Conservation (phyloP, 768 basidiomycete species). For the Termitomyces sp. region DNA sequence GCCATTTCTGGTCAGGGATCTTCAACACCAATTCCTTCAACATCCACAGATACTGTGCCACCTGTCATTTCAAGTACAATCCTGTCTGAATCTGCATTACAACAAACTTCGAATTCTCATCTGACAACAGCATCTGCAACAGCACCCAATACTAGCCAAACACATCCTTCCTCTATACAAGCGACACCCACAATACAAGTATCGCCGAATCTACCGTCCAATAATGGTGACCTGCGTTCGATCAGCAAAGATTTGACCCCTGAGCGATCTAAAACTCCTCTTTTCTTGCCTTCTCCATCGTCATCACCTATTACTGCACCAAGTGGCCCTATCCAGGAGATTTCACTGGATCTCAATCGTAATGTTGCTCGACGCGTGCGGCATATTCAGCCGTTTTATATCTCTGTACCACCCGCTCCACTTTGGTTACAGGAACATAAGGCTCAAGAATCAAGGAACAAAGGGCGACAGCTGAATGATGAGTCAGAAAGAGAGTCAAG, state of each 20-base stretch:
- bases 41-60: neutral
- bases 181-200: neutral
- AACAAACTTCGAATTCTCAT: neutral
- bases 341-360: neutral
- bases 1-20: neutral
- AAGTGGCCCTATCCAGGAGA: neutral
- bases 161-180: neutral
- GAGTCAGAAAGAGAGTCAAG: neutral
- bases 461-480: neutral
- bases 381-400: slow-evolving; percentile 13
- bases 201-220: neutral
- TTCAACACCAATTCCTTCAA: neutral
- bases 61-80: neutral
- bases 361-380: neutral
- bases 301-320: slow-evolving; percentile 21
- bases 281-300: slow-evolving; percentile 48
- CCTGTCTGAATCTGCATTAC: neutral
- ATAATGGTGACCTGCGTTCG: neutral
- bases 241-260: neutral
- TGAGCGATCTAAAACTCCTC: slow-evolving; percentile 28
- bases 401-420: slow-evolving; percentile 30
- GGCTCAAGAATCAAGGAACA: slow-evolving; percentile 1
- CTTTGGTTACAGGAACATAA: slow-evolving; percentile 20
- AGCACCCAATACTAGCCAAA: neutral
- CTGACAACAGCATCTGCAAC: neutral